Evolutionary conservation across 139 green algal species (phyloP).

Genomic region (Tetratostichococcus sp.): DNA sequence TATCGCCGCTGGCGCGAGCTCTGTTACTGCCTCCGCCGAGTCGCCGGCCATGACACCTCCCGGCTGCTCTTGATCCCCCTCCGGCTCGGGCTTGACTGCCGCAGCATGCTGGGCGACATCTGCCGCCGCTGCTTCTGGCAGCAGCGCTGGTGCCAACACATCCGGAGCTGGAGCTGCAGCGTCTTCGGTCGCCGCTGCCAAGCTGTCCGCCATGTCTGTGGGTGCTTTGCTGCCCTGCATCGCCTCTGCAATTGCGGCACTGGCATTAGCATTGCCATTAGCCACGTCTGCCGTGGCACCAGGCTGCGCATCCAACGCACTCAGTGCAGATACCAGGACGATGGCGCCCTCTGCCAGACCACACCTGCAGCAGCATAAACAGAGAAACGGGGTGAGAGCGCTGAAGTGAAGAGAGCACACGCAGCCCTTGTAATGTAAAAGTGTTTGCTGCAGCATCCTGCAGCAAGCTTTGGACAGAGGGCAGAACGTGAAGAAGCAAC

Average conservation of each 20-base stretch:
- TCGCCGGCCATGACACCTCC: no score
- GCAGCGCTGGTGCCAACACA: no score
- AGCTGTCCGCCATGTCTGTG: no score
- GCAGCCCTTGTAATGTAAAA: no score
- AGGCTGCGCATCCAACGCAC: background rate
- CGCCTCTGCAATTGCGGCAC: background rate
- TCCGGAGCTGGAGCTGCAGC: background rate
- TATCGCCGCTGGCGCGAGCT: no score
- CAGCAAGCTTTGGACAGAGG: no score
- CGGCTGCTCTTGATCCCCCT: background rate
- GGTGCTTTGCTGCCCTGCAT: background rate
- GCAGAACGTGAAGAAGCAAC: no score
- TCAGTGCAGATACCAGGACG: conserved; percentile 35
- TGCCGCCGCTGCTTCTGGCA: no score
- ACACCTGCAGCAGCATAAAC: conserved; percentile 17
- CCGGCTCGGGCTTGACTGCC: background rate
- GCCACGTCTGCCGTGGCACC: background rate
- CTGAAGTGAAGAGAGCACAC: no score
- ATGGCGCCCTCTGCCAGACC: conserved; percentile 31
- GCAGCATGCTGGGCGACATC: background rate
- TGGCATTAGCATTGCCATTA: background rate
- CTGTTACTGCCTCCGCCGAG: no score
- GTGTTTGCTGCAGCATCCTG: no score
- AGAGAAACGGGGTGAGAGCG: no score
- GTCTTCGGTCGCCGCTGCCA: background rate